Evolutionary conservation across 257 asterid genomes (phyloP), one percentile per base, ranked within the genome.

Genomic region (Petunia axillaris): DNA sequence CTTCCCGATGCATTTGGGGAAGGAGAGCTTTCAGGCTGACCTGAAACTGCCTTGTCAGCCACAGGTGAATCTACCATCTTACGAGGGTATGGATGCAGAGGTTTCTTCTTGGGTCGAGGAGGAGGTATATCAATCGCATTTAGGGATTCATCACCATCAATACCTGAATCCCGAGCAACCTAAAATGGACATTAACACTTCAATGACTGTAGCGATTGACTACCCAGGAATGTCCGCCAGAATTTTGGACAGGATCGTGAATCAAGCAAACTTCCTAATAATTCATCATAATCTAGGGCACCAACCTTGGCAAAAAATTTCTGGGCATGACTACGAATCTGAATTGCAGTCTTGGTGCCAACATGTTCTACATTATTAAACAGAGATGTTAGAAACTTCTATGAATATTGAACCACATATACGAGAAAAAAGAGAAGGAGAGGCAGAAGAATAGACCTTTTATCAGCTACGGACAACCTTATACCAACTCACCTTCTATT

Each of bases 51-150:
- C 15, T 36, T 50, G 60, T 82, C 84, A 7, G 77, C 25, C 68
- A 81, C 77, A 41, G 74, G 36, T 8, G 87, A 76, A 79, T 83
- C 86, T 41, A 60, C 84, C 79, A 81, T 65, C 85, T 93, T 94
- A 36, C 98, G 97, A 75, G 98, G 98, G 84, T 93, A 94, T 64
- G 98, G 98, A 80, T 86, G 91, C 40, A 84, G 60, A 9, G 98
- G 98, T 83, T 93, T 94, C 93, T 90, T 91, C 85, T 94, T 94
- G 0, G 98, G 98, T 8, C 97, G 90, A 81, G 98, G 98, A 91
- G 98, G 98, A 48, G 98, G 98, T 79, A 94, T 94, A 63, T 85
- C 91, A n/a, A 85, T 87, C 8, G 90, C 89, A 74, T 80, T 82
- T 48, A 79, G 75, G 75, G 89, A 82, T 77, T 92, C 92, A 74